These are phyloP conservation scores for Saturnispora galanensis DNA, from an alignment of 805 yeast species.

Conservation along the genomic window DNA sequence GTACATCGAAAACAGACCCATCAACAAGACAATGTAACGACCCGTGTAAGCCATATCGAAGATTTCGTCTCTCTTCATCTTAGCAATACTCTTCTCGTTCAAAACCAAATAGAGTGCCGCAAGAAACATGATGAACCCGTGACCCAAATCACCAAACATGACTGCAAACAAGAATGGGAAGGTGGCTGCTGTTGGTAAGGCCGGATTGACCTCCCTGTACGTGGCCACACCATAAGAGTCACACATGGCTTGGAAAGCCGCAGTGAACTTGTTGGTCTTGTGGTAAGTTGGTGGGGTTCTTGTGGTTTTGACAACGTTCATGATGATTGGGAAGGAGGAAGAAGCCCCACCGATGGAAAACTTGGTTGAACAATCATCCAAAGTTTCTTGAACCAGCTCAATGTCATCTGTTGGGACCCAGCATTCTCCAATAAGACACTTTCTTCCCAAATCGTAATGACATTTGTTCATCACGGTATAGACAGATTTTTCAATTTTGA, in stretches of 20 bases:
- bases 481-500: constrained; percentile 48
- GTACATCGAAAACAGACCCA: constrained; percentile 94
- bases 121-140: constrained; percentile 73
- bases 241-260: constrained; percentile 85
- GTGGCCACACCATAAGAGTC: constrained; percentile 94
- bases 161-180: constrained; percentile 98
- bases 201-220: constrained; percentile 93
- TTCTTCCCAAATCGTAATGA: constrained; percentile 56
- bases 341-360: constrained; percentile 14
- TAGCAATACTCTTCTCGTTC: constrained; percentile 62
- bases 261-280: constrained; percentile 88
- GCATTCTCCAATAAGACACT: constrained; percentile 62
- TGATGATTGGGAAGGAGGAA: constrained; percentile 25
- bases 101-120: constrained; percentile 64
- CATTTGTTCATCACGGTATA: constrained; percentile 54
- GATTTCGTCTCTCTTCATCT: constrained; percentile 77
- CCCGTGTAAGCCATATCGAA: constrained; percentile 95
- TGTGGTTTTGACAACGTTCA: constrained; percentile 58
- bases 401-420: constrained; percentile 60
- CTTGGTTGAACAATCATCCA: constrained; percentile 31
- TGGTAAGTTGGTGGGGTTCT: constrained; percentile 92
- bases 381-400: constrained; percentile 32
- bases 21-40: constrained; percentile 77
- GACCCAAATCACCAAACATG: constrained; percentile 98
- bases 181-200: constrained; percentile 86